Evolutionary conservation across 108 stramenopile species (phyloP), one percentile per base, ranked within the genome.

Genomic region (Chaetoceros muelleri): DNA sequence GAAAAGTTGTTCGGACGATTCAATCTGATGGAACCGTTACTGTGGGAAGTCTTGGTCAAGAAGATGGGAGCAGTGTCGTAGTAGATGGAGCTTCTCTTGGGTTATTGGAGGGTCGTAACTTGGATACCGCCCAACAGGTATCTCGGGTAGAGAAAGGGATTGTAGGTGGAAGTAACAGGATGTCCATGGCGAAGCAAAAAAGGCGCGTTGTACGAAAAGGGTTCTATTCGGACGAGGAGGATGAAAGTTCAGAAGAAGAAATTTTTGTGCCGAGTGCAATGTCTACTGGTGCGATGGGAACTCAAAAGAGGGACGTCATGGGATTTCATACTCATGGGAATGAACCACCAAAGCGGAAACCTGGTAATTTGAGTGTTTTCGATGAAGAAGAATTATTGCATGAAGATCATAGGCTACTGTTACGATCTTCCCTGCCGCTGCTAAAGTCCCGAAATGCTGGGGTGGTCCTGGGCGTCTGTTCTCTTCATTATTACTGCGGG

Each of bases 211-310:
- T 95, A 30, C 79, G 84, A 29, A 93, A 92, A 60, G 95, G 88
- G 45, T 99, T 99, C 61, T 99, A 99, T 79, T 90, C 87, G 22
- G 93, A 94, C 57, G 97, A 98, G 69, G 95, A 96, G 74, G 97
- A 98, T 64, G 91, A 87, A 64, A 70, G 67, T 40, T 66, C 73
- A 17, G 95, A 90, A 63, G 95, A 96, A 58, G 94, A 88, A 57
- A 73, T 80, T 24, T 40, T 13, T 40, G 8, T 40, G 5, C 2
- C 52, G 19, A 28, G 17, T 28, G 10, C 29, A 53, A 19, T 26
- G 10, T 8, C 8, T 10, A 5, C 5, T 10, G 10, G 8, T 8
- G 16, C 16, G 22, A 30, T 1, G 18, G 19, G 21, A 23, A 29
- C 28, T 29, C 52, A 1, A 31, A 55, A 13, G 24, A 29, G 0